phyloP scores from a whole-genome alignment of 768 basidiomycete species.

The Mycena pura region DNA sequence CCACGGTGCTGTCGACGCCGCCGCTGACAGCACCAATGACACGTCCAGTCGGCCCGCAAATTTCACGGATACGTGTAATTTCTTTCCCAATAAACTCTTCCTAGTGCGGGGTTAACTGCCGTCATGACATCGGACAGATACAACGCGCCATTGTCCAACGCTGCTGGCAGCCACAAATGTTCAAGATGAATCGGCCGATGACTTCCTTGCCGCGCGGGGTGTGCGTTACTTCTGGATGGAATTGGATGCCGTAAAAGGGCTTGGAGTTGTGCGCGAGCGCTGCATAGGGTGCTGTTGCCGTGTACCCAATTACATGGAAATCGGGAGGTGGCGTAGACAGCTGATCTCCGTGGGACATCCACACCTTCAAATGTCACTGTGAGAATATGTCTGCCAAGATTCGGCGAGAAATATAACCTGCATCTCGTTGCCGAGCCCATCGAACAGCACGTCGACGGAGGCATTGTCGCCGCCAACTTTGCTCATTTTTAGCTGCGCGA shows the following conservation, averaged over 20 bases:
- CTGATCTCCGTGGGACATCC: slow-evolving; percentile 99
- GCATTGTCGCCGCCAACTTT: slow-evolving; percentile 59
- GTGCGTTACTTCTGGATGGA: slow-evolving; percentile 99
- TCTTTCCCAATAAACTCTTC: slow-evolving; percentile 99
- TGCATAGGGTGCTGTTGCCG: slow-evolving; percentile 87
- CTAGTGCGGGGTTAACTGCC: slow-evolving; percentile 45
- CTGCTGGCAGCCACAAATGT: slow-evolving; percentile 80
- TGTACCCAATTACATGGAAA: slow-evolving; percentile 90
- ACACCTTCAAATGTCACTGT: slow-evolving; percentile 66
- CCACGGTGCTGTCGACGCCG: slow-evolving; percentile 97
- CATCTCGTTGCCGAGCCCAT: slow-evolving; percentile 87
- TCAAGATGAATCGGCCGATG: slow-evolving; percentile 82
- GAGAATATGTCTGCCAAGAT: background rate
- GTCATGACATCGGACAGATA: slow-evolving; percentile 15
- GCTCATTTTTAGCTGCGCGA: slow-evolving; percentile 79
- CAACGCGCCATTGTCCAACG: slow-evolving; percentile 92
- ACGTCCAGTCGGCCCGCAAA: slow-evolving; percentile 92
- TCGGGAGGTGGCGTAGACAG: slow-evolving; percentile 79
- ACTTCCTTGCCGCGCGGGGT: slow-evolving; percentile 89
- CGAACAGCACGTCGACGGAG: slow-evolving; percentile 78
- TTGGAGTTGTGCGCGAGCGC: slow-evolving; percentile 91
- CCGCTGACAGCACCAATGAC: slow-evolving; percentile 98
- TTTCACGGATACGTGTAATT: slow-evolving; percentile 89
- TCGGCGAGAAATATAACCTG: slow-evolving; percentile 60
- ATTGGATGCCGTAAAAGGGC: slow-evolving; percentile 95